phyloP scores from a whole-genome alignment of 2,329 filamentous ascomycete species.

The Ceratocystis alfenasii region DNA sequence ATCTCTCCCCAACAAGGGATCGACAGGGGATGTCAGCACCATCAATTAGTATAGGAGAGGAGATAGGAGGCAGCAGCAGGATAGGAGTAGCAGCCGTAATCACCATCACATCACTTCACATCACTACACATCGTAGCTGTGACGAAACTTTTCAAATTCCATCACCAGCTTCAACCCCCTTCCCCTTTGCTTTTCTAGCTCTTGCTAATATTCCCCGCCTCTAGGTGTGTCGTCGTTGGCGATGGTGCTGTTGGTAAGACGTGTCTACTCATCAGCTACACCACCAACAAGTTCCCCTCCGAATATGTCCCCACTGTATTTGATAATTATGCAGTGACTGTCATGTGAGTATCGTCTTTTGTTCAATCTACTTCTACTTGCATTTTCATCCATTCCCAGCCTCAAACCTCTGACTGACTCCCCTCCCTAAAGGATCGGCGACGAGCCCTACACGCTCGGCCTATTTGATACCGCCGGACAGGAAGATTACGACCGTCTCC shows the following conservation, averaged over 20 bases:
- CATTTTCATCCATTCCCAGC: conserved; percentile 12
- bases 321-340: conserved; percentile 98
- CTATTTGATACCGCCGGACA: conserved; percentile 98
- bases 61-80: background rate
- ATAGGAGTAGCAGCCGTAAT: background rate
- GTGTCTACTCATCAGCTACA: conserved; percentile 97
- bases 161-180: background rate
- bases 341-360: conserved; percentile 63
- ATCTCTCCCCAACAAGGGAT: background rate
- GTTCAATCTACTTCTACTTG: conserved; percentile 20
- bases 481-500: conserved; percentile 97
- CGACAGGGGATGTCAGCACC: background rate
- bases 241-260: conserved; percentile 99
- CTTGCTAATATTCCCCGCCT: conserved; percentile 11
- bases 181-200: background rate
- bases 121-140: background rate
- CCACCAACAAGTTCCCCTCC: conserved; percentile 98
- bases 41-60: background rate
- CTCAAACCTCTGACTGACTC: background rate
- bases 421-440: conserved; percentile 70
- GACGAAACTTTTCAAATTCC: no score
- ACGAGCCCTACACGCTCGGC: conserved; percentile 94
- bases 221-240: conserved; percentile 93
- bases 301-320: conserved; percentile 99
- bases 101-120: background rate